phyloP scores from a whole-genome alignment of 225 moss, liverwort and hornwort genomes.

The Physcomitrellopsis africana region DNA sequence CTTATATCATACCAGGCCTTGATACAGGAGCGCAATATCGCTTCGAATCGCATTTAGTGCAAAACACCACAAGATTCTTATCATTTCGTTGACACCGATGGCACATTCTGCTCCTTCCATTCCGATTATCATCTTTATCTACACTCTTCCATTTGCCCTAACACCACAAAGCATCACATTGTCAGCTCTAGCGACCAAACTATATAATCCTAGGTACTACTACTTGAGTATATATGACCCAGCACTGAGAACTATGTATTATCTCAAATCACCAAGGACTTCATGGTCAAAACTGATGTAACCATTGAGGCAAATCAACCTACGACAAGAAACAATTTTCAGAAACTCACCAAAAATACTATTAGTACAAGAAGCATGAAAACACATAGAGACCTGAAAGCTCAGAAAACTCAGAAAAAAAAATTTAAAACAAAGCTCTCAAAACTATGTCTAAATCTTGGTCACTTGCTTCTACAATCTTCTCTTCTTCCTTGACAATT shows the following conservation, averaged over 20 bases:
- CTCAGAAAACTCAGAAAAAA: too few relatives aligned
- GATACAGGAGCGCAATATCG: conserved; percentile 78
- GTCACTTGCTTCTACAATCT: conserved; percentile 8
- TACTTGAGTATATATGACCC: not conserved
- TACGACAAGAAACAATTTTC: too few relatives aligned
- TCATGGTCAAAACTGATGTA: too few relatives aligned
- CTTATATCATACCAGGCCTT: conserved; percentile 63
- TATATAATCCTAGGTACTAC: not conserved
- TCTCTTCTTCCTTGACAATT: conserved; percentile 35
- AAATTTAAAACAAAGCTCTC: too few relatives aligned
- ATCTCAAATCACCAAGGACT: too few relatives aligned
- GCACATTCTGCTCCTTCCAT: conserved; percentile 77
- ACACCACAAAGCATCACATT: conserved; percentile 8
- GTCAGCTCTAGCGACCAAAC: conserved; percentile 20
- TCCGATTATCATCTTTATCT: conserved; percentile 44
- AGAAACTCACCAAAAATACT: too few relatives aligned
- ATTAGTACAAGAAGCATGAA: too few relatives aligned
- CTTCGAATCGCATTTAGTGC: conserved; percentile 68
- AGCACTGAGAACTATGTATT: too few relatives aligned
- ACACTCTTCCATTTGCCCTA: conserved; percentile 35
- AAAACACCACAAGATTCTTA: conserved; percentile 68
- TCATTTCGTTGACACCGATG: conserved; percentile 92
- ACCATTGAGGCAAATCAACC: too few relatives aligned
- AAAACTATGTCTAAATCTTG: conserved; percentile 39
- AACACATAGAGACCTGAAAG: too few relatives aligned